Conservation (phyloP, 768 basidiomycete species). For the Rhizopogon sp. region DNA sequence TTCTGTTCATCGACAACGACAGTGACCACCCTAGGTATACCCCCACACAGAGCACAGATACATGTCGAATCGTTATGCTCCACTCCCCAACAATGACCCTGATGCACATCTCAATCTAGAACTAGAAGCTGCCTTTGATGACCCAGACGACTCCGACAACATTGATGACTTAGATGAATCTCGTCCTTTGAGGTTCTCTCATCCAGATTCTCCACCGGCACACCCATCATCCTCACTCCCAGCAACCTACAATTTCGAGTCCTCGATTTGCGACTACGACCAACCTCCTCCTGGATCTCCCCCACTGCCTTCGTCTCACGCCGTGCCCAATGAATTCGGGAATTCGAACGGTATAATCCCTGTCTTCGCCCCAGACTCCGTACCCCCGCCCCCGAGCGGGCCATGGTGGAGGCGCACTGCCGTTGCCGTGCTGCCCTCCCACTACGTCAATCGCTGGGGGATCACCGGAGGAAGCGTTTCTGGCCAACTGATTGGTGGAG, state of each 20-base stretch:
- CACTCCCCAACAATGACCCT: constrained; percentile 54
- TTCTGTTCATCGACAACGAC: no score
- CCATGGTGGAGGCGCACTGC: constrained; percentile 58
- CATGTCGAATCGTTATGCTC: constrained; percentile 62
- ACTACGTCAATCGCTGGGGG: constrained; percentile 43
- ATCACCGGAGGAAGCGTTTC: constrained; percentile 35
- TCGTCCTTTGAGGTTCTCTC: constrained; percentile 40
- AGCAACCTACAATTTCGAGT: constrained; percentile 74
- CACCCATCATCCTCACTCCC: constrained; percentile 20
- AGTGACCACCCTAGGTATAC: not conserved
- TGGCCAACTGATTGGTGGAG: constrained; percentile 47
- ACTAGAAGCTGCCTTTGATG: constrained; percentile 86
- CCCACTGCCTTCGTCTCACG: constrained; percentile 54
- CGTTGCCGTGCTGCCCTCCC: constrained; percentile 49
- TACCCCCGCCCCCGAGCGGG: constrained; percentile 24
- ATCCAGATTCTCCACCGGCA: constrained; percentile 15
- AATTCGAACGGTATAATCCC: constrained; percentile 75
- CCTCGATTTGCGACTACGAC: constrained; percentile 59
- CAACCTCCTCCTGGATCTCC: constrained; percentile 83
- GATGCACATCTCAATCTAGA: constrained; percentile 40
- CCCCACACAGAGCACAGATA: not conserved
- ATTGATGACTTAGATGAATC: constrained; percentile 37
- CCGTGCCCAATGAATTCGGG: constrained; percentile 66
- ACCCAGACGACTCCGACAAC: constrained; percentile 65
- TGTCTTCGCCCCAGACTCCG: constrained; percentile 30